phyloP scores from a whole-genome alignment of 192 early-diverging fungal species.

The Coemansia sp. region DNA sequence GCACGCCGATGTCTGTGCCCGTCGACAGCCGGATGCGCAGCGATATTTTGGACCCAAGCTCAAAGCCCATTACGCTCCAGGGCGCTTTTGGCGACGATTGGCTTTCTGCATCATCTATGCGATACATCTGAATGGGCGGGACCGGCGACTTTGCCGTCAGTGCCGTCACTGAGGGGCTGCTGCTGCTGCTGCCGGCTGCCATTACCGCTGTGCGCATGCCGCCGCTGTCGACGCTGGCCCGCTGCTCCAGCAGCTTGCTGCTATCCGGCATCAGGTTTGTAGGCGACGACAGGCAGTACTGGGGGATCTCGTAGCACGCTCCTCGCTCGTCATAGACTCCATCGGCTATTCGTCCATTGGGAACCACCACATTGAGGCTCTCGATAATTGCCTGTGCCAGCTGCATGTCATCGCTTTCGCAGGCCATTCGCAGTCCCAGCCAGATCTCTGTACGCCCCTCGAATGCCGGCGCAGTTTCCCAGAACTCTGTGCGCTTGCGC shows the following conservation, averaged over 20 bases:
- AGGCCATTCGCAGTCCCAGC: constrained; percentile 67
- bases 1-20: constrained; percentile 16
- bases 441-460: constrained; percentile 74
- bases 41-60: neutral
- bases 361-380: constrained; percentile 63
- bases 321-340: constrained; percentile 82
- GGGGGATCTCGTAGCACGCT: constrained; percentile 65
- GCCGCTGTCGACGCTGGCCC: constrained; percentile 19
- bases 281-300: constrained; percentile 63
- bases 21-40: constrained; percentile 21
- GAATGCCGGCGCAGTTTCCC: constrained; percentile 72
- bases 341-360: constrained; percentile 66
- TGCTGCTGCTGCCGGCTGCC: neutral
- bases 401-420: constrained; percentile 51
- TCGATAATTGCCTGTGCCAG: constrained; percentile 67
- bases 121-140: neutral
- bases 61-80: neutral
- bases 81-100: neutral
- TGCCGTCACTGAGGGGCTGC: neutral
- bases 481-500: constrained; percentile 62
- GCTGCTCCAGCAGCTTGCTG: neutral
- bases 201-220: neutral
- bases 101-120: neutral
- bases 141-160: neutral
- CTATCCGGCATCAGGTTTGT: constrained; percentile 47